Evolutionary conservation across 2,329 filamentous ascomycete species (phyloP).

Genomic region (Ophiobolus disseminans): DNA sequence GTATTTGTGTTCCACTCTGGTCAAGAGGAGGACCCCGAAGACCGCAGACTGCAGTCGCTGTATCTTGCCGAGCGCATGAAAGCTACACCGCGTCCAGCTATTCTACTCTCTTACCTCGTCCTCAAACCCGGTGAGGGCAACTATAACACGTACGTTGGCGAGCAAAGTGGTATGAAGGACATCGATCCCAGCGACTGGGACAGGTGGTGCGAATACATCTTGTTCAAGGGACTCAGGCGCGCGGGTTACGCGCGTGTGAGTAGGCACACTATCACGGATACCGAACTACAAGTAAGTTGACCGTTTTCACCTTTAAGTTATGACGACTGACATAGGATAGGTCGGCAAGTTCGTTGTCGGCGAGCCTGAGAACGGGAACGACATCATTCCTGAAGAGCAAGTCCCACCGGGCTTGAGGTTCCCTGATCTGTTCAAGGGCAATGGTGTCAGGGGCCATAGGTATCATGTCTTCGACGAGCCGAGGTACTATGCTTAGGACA

Average conservation of each 20-base stretch:
- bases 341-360: conserved; percentile 92
- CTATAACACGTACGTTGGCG: conserved; percentile 93
- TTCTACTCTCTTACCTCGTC: conserved; percentile 91
- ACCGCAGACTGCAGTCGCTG: conserved; percentile 82
- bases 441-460: conserved; percentile 85
- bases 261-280: conserved; percentile 92
- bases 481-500: conserved; percentile 40
- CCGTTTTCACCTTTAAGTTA: not conserved
- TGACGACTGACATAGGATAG: conserved; percentile 46
- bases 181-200: conserved; percentile 95
- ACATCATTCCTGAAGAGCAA: conserved; percentile 73
- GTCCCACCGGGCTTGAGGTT: conserved; percentile 82
- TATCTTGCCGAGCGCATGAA: conserved; percentile 92
- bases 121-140: conserved; percentile 90
- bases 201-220: conserved; percentile 97
- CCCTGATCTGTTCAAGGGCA: conserved; percentile 80
- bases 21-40: conserved; percentile 94
- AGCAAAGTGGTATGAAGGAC: conserved; percentile 89
- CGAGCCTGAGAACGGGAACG: conserved; percentile 68
- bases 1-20: conserved; percentile 99
- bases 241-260: conserved; percentile 90
- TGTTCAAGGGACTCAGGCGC: conserved; percentile 87
- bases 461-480: conserved; percentile 94
- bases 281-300: conserved; percentile 79
- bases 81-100: conserved; percentile 76